Base-by-base conservation (phyloP, 441 rosid genomes). In the Gossypium gossypioides region DNA sequence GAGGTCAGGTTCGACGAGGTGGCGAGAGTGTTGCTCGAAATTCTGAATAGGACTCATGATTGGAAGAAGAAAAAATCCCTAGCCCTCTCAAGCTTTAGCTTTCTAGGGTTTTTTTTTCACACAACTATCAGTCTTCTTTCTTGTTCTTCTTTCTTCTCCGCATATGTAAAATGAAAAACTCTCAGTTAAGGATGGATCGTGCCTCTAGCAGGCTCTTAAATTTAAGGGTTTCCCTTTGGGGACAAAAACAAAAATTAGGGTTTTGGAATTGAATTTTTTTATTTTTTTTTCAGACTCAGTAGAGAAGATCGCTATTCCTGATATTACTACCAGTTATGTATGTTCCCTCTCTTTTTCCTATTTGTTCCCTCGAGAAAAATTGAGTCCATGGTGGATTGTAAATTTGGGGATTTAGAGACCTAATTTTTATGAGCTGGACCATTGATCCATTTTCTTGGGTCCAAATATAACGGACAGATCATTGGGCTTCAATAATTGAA, bases 11-110 rank as follows among this genome's bases (percentile, higher is more conserved):
- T 88, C 96, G 48, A 93, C 79, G 68, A 96, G 90, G 72, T 79
- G 91, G 75, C 96, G 90, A 48, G 99, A 84, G 79, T 93, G 97
- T 57, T 87, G 94, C 83, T 93, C 99, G 85, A 96, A 91, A 77
- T 91, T 89, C 93, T 90, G 97, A 80, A 93, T 86, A 59, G 65
- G 65, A 60, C 65, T 60, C 65, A 60, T 60, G 16, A 9, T 29
- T 60, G 12, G 44, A 37, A 37, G 44, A 37, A 37, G 10, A 37
- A 34, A 60, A 29, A 60, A 27, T 29, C 65, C 65, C 65, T 25
- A 60, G 21, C 2, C 18, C 34, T 27, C 34, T 60, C 65, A 7
- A 37, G 44, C 12, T 37, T 37, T 60, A 60, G 65, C 44, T 37
- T 37, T 37, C 44, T 37, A 60, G 65, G 65, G 22, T 60, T 60